Evolutionary conservation across 2,329 filamentous ascomycete genomes (phyloP).

Genomic region (Cordyceps javanica): DNA sequence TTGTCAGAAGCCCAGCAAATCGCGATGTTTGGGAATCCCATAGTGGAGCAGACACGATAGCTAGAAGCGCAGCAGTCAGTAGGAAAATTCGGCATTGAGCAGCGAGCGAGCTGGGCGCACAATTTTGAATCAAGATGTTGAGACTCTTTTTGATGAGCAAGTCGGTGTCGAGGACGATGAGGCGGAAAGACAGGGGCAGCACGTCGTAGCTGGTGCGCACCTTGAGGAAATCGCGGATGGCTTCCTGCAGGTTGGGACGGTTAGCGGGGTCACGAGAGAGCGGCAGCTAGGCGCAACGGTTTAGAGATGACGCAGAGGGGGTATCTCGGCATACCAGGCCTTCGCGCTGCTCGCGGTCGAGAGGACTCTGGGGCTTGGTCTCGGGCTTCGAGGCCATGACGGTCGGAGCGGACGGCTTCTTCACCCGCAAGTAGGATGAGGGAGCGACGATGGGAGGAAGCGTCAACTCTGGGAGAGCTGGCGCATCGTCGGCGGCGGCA

Average conservation of each 20-base stretch:
- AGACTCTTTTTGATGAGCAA: conserved; percentile 95
- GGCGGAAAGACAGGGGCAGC: conserved; percentile 86
- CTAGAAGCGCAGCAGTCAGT: conserved; percentile 39
- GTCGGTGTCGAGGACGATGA: conserved; percentile 92
- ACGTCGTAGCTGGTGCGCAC: conserved; percentile 97
- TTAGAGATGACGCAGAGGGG: not conserved
- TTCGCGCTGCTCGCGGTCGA: conserved; percentile 72
- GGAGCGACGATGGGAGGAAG: conserved; percentile 54
- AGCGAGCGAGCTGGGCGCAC: conserved; percentile 39
- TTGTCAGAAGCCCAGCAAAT: conserved; percentile 90
- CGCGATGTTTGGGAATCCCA: conserved; percentile 93
- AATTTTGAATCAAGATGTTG: conserved; percentile 92
- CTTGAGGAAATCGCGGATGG: conserved; percentile 92
- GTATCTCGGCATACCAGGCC: conserved; percentile 56
- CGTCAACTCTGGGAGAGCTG: conserved; percentile 17
- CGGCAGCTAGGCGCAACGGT: not conserved
- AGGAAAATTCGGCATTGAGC: not conserved
- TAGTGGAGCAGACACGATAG: conserved; percentile 92
- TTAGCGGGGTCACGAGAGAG: conserved; percentile 7
- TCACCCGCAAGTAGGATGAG: conserved; percentile 49
- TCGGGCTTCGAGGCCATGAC: conserved; percentile 31
- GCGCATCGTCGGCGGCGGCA: conserved; percentile 12
- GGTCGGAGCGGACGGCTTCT: conserved; percentile 26
- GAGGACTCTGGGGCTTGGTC: conserved; percentile 43
- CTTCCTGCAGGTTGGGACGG: conserved; percentile 50